Base-by-base conservation (phyloP, 1,139 yeast genomes). In the Yamadazyma sp. region DNA sequence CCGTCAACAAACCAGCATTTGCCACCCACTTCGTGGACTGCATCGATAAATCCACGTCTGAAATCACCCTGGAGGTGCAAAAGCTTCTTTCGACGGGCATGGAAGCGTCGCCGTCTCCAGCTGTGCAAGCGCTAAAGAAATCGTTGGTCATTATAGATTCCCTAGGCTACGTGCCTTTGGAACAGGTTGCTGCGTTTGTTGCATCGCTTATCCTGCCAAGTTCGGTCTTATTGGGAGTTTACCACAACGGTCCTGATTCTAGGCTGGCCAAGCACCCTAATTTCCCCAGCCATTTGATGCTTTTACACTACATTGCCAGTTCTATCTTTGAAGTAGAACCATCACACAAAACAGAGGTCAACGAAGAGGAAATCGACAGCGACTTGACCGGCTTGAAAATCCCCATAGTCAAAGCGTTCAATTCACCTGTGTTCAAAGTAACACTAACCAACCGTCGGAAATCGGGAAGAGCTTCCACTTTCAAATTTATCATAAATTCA, bases 381-480 rank as follows among this genome's bases (percentile, higher is more conserved):
- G 58, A 62, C 12, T 50, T 79, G 2, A 56, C 64, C n/a, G 59
- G 56, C 17, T 64, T 79, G 37, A 64, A 69, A 36, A 56, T 83
- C 24, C 85, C 87, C 3, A 61, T 72, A 2, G 47, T 54, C 32
- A 34, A 37, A 64, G 70, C 49, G 2, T 62, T 79, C 43, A 83
- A 87, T 52, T 64, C 63, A 24, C 45, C 64, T 0, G 47, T 32
- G 1, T 85, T 81, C 56, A 64, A 64, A 36, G 58, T 82, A 1
- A 66, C 66, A 5, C 59, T 92, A 40, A 78, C 77, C 4, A 86
- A 83, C 53, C 73, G 94, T 44, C 74, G 97, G 42, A 85, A 85
- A 54, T 86, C 96, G 0, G 98, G 98, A 0, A 72, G 96, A 41
- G 77, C 94, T 0, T 56, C 85, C 27, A 64, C 69, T 1, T 83